Evolutionary conservation across 306 rosid species (phyloP).

Genomic region (Quercus mongolica): DNA sequence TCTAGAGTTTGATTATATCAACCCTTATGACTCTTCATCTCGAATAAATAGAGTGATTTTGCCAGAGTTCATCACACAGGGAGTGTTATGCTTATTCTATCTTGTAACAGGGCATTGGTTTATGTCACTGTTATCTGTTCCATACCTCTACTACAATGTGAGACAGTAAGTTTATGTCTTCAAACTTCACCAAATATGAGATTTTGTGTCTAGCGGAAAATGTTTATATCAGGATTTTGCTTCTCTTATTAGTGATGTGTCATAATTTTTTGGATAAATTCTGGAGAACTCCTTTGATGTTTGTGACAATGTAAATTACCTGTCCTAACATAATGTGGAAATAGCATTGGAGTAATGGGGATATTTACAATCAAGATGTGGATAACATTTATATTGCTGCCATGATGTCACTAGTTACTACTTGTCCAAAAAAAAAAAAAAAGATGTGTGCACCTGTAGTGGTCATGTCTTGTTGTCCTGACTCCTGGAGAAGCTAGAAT

Average conservation of each 20-base stretch:
- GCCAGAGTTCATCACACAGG: slow-evolving; percentile 72
- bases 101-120: slow-evolving; percentile 79
- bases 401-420: background rate
- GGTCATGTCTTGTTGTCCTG: slow-evolving; percentile 6
- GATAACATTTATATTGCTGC: background rate
- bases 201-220: background rate
- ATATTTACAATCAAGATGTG: background rate
- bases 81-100: slow-evolving; percentile 53
- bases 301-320: background rate
- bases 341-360: background rate
- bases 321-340: background rate
- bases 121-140: slow-evolving; percentile 59
- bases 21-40: slow-evolving; percentile 79
- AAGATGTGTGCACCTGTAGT: background rate
- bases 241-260: background rate
- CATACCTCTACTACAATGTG: slow-evolving; percentile 69
- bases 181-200: background rate
- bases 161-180: slow-evolving; percentile 55
- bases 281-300: background rate
- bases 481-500: background rate
- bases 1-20: slow-evolving; percentile 88
- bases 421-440: no score
- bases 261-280: background rate
- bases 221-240: background rate
- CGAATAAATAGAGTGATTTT: slow-evolving; percentile 64